Evolutionary conservation across 345 rosid genomes (phyloP), one percentile per base, ranked within the genome.

Genomic region (Rhizophora mangle): DNA sequence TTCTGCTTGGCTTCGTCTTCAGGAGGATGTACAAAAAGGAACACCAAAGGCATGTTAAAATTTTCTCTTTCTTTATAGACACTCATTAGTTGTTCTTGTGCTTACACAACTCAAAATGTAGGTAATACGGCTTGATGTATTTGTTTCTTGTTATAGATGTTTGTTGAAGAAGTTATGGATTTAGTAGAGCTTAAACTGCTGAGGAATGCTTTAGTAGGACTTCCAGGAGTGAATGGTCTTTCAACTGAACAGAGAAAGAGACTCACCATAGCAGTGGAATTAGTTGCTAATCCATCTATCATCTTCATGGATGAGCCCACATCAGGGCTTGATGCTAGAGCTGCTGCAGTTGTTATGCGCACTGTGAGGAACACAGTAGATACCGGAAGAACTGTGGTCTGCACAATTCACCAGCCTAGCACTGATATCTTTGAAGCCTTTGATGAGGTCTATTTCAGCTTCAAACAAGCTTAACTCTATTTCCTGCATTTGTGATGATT

Each of bases 301-400:
- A 55, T 55, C 59, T 55, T 55, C 27, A 55, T 55, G 29, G 59
- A 55, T 55, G 59, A 55, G 29, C 59, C 59, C 59, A 55, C 59
- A 22, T 55, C 29, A 8, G 29, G 29, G 13, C 59, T 55, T 55
- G 29, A 55, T 55, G 59, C 59, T 55, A 55, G 59, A 55, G 59
- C 16, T 21, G 27, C 16, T 55, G 59, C 59, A 55, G 29, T 55
- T 21, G 59, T 55, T 55, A 55, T 22, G 59, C 6, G 59, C 59
- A 2, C 59, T 55, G 27, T 55, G 27, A 55, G 29, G 27, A 55
- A 55, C 29, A 55, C 59, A 1, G 59, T 55, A 4, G 29, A 55
- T 55, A 55, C 16, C 9, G 29, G 59, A 55, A 55, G 59, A 22
- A 55, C 59, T 8, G 58, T 54, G 22, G 58, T 54, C 58, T 54